phyloP scores from a whole-genome alignment of 2,329 filamentous ascomycete genomes.

The Ophiostoma piceae region DNA sequence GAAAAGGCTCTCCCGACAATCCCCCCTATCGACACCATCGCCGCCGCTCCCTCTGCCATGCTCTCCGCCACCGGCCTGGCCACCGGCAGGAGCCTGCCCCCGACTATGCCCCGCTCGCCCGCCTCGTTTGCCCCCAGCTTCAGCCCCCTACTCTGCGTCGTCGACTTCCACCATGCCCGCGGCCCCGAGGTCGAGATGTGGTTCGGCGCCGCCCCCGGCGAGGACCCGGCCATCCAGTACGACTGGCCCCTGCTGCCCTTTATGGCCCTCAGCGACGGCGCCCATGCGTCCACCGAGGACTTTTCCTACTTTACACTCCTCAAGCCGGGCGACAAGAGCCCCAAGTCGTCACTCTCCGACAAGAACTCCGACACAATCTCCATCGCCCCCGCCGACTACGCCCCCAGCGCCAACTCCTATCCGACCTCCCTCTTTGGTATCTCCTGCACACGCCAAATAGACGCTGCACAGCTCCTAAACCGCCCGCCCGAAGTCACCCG shows the following conservation, averaged over 20 bases:
- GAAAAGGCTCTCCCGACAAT: conserved; percentile 15
- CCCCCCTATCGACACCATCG: conserved; percentile 18
- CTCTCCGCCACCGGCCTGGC: conserved; percentile 8
- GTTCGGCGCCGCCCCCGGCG: conserved; percentile 68
- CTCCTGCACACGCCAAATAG: conserved; percentile 87
- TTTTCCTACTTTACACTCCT: conserved; percentile 97
- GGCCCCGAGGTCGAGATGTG: conserved; percentile 92
- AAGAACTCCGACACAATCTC: conserved; percentile 8
- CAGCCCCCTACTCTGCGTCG: conserved; percentile 68
- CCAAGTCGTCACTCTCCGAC: conserved; percentile 27
- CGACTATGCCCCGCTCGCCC: conserved; percentile 14
- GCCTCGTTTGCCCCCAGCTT: conserved; percentile 36
- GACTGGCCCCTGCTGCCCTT: conserved; percentile 91
- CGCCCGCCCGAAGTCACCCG: conserved; percentile 87
- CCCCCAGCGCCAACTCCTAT: not conserved
- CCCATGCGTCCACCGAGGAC: conserved; percentile 91
- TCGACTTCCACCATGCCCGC: conserved; percentile 77
- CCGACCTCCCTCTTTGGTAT: conserved; percentile 86
- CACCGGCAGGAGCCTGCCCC: not conserved
- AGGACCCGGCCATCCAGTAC: conserved; percentile 74
- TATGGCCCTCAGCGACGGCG: conserved; percentile 93
- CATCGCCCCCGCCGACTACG: not conserved
- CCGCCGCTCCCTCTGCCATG: not conserved
- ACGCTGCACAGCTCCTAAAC: conserved; percentile 69
- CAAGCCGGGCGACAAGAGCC: conserved; percentile 48